Evolutionary conservation across 2,329 filamentous ascomycete genomes (phyloP).

Genomic region (Clonostachys sp.): DNA sequence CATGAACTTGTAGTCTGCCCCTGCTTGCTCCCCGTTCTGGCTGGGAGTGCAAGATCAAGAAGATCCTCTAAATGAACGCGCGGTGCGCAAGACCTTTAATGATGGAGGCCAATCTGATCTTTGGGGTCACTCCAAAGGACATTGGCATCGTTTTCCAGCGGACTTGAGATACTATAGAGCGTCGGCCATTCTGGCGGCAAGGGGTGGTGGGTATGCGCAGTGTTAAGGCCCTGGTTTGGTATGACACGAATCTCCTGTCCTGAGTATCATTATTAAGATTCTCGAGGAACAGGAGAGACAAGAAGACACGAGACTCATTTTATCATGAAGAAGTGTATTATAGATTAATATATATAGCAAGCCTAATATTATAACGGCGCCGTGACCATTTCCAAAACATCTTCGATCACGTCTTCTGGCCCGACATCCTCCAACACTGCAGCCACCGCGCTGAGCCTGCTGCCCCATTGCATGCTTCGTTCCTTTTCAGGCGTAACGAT

Average conservation of each 20-base stretch:
- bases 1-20: constrained; percentile 63
- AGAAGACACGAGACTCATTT: neutral
- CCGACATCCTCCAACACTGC: constrained; percentile 58
- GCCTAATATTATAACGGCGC: constrained; percentile 33
- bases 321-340: constrained; percentile 11
- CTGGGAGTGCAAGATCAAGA: constrained; percentile 82
- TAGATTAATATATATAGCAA: constrained; percentile 18
- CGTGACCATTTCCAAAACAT: constrained; percentile 54
- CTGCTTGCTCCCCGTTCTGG: constrained; percentile 77
- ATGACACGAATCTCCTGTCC: neutral
- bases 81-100: too few species aligned
- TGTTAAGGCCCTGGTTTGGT: neutral
- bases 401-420: constrained; percentile 60
- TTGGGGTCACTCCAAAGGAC: too few species aligned
- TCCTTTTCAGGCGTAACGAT: constrained; percentile 68
- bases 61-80: constrained; percentile 38
- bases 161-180: too few species aligned
- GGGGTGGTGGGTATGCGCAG: neutral
- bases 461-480: constrained; percentile 91
- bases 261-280: neutral
- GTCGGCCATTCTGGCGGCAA: too few species aligned
- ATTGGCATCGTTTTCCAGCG: too few species aligned
- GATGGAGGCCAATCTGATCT: too few species aligned
- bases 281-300: neutral
- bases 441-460: constrained; percentile 65